Base-by-base conservation (phyloP, 1,284 basidiomycete genomes). In the Ceratobasidium sp. region DNA sequence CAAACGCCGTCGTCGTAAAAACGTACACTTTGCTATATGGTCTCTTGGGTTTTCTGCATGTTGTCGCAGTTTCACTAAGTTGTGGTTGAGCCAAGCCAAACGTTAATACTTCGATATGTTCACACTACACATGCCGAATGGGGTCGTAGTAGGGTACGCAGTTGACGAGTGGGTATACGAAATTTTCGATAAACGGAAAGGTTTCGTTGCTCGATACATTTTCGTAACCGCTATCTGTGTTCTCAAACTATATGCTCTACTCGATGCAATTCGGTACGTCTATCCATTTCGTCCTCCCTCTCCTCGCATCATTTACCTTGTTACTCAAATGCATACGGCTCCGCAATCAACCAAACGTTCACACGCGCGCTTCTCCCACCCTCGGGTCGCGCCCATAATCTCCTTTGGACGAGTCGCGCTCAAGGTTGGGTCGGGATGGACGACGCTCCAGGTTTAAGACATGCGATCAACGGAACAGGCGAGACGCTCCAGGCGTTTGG, bases 391-490 rank as follows among this genome's bases (percentile, higher is more conserved):
- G 82, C 81, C 67, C 80, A 81, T 52, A 80, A 82, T 23, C 83
- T 84, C 26, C 82, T 83, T 59, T 86, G 84, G 33, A 80, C 82
- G 38, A 84, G 86, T 75, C 83, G 83, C 68, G 84, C 85, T 1
- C 81, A 82, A 77, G 85, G 85, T 48, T 79, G 82, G 61, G 84
- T 86, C 38, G 83, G 84, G 42, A 85, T 86, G 84, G 85, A 85
- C 80, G 82, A 85, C 80, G 85, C 83, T 83, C 84, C 84, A 17
- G 84, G 84, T 0, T 81, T 86, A 38, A 83, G 84, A 17, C 85
- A 86, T 77, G 86, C 85, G 42, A 84, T 85, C 78, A 84, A 84
- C 73, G 85, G 85, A 50, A 84, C 85, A 4, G 85, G 85, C 23
- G 81, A 81, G 33, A 86, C 84, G 26, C 80, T 82, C 67, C 85